phyloP scores from a whole-genome alignment of 257 asterid species.

The Solanum lycopersicoides region DNA sequence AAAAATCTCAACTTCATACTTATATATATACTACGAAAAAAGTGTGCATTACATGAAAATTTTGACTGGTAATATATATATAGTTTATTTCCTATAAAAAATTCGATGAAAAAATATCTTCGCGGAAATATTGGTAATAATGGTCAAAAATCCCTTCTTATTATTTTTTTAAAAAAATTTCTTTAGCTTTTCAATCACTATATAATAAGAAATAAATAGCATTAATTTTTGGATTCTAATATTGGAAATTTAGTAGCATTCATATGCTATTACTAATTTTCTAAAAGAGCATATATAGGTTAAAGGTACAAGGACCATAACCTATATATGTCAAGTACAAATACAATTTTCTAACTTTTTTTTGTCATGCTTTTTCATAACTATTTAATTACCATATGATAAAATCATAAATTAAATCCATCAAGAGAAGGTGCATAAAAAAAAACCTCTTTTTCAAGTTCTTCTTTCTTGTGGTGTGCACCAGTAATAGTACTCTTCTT shows the following conservation, averaged over 20 bases:
- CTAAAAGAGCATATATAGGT: background rate
- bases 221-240: background rate
- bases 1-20: background rate
- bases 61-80: background rate
- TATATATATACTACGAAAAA: background rate
- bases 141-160: background rate
- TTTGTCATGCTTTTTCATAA: background rate
- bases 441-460: constrained; percentile 70
- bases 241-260: background rate
- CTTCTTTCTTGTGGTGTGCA: constrained; percentile 52
- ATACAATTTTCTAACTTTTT: background rate
- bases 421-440: background rate
- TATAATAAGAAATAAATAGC: background rate
- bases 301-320: background rate
- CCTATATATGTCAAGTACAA: background rate
- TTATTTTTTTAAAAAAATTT: background rate
- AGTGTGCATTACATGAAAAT: background rate
- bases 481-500: constrained; percentile 20
- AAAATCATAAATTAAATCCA: background rate
- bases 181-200: background rate
- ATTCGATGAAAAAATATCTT: background rate
- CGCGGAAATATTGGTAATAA: background rate
- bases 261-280: background rate
- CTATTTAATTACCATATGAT: constrained; percentile 3
- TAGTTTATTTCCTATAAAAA: background rate